Conservation (phyloP, 1,284 basidiomycete species). For the Trichosporon coremiiforme region DNA sequence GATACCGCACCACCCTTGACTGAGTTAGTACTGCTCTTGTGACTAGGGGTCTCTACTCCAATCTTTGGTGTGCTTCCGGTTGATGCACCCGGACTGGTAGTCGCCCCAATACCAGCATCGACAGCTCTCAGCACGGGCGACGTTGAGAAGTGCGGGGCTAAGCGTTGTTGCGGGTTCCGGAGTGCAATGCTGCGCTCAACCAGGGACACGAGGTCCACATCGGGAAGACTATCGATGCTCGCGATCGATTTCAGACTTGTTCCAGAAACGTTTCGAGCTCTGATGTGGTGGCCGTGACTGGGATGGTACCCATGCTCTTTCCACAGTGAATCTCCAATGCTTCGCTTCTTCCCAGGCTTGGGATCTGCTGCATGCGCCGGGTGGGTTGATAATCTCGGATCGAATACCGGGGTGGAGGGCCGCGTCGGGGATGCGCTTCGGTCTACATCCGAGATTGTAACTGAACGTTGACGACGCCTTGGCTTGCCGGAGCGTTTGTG, state of each 20-base stretch:
- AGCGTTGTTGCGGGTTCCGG: constrained; percentile 3
- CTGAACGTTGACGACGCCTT: constrained; percentile 1
- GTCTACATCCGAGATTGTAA: constrained; percentile 12
- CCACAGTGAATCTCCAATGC: neutral
- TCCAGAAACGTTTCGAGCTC: neutral
- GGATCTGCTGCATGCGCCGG: neutral
- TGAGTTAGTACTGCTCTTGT: constrained; percentile 1
- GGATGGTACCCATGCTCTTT: neutral
- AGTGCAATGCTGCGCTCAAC: constrained; percentile 33
- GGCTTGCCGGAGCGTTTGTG: neutral
- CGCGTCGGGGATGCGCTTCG: constrained; percentile 11
- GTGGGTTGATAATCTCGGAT: neutral
- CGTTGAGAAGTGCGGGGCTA: constrained; percentile 12
- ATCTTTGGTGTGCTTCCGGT: neutral
- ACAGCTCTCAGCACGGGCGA: neutral
- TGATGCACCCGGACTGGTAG: neutral
- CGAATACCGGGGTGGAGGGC: constrained; percentile 10
- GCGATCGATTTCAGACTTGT: constrained; percentile 1
- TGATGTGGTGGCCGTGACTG: constrained; percentile 2
- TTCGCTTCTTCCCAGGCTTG: constrained; percentile 1
- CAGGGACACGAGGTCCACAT: constrained; percentile 26
- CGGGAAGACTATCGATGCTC: constrained; percentile 13
- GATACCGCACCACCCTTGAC: neutral
- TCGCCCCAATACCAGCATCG: neutral
- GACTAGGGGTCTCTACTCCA: neutral